A percentile compares a stretch with the other conserved stretches of the same genome.
phyloP scores from a whole-genome alignment of 1,284 basidiomycete species.

The Puccinia polysora region DNA sequence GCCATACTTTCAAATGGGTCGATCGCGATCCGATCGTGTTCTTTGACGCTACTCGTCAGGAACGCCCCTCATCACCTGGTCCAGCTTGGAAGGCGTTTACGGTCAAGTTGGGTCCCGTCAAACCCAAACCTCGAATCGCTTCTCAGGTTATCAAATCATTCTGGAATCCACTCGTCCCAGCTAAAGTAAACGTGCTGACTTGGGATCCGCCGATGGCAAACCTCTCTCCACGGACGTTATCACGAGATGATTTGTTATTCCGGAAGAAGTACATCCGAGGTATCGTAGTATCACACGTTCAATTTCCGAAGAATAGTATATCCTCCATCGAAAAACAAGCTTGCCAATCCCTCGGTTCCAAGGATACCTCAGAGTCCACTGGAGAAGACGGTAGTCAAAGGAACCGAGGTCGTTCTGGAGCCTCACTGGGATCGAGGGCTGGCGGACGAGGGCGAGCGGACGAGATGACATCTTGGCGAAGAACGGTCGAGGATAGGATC shows the following conservation, averaged over 20 bases:
- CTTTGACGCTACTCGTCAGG: constrained; percentile 32
- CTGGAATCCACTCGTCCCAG: constrained; percentile 34
- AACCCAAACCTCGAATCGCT: constrained; percentile 17
- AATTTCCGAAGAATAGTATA: constrained; percentile 24
- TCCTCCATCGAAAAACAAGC: neutral
- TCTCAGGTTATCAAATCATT: constrained; percentile 38
- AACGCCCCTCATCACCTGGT: constrained; percentile 21
- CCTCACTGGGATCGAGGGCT: neutral
- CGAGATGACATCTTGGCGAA: constrained; percentile 34
- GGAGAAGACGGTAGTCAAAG: constrained; percentile 13
- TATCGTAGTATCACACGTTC: constrained; percentile 32
- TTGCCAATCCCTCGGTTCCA: neutral
- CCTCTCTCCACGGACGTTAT: constrained; percentile 31
- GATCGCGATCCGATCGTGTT: constrained; percentile 33
- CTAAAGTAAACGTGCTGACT: constrained; percentile 30
- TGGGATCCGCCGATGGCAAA: constrained; percentile 40
- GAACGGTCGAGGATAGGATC: constrained; percentile 14
- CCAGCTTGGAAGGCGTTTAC: constrained; percentile 42
- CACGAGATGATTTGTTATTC: constrained; percentile 40
- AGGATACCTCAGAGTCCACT: neutral
- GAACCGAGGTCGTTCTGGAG: constrained; percentile 19
- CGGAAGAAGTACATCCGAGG: constrained; percentile 37
- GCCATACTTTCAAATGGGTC: constrained; percentile 6
- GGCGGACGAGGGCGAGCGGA: constrained; percentile 31
- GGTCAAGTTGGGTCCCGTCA: constrained; percentile 23